phyloP scores from a whole-genome alignment of 2,329 filamentous ascomycete genomes.

The Ceratocystis diversiconidia region DNA sequence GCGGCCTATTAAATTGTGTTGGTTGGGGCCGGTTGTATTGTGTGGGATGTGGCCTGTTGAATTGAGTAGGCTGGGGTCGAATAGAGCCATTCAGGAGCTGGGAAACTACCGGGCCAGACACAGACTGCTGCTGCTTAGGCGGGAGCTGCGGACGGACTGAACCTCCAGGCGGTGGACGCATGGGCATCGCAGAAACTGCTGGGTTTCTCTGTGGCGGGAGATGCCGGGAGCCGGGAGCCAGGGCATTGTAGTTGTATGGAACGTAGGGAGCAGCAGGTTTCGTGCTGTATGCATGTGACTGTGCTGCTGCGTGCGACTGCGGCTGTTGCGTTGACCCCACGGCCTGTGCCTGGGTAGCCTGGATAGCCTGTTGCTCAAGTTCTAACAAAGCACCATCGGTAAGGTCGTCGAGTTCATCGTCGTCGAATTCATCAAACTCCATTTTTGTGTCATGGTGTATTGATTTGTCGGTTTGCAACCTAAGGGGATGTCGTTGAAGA shows the following conservation, averaged over 20 bases:
- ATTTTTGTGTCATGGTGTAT: conserved; percentile 5
- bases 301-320: neutral
- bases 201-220: neutral
- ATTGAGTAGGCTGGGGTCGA: conserved; percentile 22
- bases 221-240: conserved; percentile 2
- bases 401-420: conserved; percentile 49
- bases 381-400: conserved; percentile 44
- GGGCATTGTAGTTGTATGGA: conserved; percentile 1
- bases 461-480: neutral
- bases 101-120: conserved; percentile 1
- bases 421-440: conserved; percentile 23
- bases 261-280: too few species aligned
- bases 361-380: conserved; percentile 50
- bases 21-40: conserved; percentile 28
- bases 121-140: conserved; percentile 17
- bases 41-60: conserved; percentile 26
- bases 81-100: conserved; percentile 6
- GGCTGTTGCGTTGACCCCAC: neutral
- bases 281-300: too few species aligned
- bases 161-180: neutral
- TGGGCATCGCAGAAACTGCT: neutral
- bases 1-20: conserved; percentile 8
- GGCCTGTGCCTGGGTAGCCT: conserved; percentile 38
- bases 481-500: neutral
- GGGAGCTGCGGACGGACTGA: conserved; percentile 14